These are phyloP conservation scores for Venturia aucupariae DNA, from an alignment of 2,329 filamentous ascomycete species.

Conservation along the genomic window DNA sequence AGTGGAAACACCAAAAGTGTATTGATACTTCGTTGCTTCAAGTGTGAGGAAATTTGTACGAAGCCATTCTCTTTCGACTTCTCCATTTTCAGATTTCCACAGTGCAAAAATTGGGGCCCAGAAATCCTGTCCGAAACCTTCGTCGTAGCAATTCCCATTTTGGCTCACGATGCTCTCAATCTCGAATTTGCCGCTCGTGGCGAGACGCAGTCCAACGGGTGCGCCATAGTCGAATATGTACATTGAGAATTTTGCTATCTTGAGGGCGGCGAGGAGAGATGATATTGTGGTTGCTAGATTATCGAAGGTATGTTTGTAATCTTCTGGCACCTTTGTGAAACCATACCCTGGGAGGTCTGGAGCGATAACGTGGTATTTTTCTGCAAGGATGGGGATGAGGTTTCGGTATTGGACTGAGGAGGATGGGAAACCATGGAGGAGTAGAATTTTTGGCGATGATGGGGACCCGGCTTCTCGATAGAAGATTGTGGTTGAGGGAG, in stretches of 20 bases:
- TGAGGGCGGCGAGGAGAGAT: constrained; percentile 41
- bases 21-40: constrained; percentile 33
- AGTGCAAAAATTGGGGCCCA: constrained; percentile 41
- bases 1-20: constrained; percentile 32
- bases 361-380: constrained; percentile 40
- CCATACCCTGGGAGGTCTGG: constrained; percentile 53
- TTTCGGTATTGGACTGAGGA: constrained; percentile 39
- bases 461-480: constrained; percentile 29
- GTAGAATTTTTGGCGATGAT: constrained; percentile 31
- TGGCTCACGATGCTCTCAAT: constrained; percentile 48
- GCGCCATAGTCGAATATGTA: constrained; percentile 59
- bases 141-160: constrained; percentile 53
- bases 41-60: constrained; percentile 17
- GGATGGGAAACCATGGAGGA: constrained; percentile 39
- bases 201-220: constrained; percentile 45
- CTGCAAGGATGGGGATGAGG: constrained; percentile 36
- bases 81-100: constrained; percentile 34
- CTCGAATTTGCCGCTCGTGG: constrained; percentile 38
- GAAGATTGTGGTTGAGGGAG: constrained; percentile 23
- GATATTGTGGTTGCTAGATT: constrained; percentile 40
- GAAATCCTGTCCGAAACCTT: constrained; percentile 41
- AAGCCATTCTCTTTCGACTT: constrained; percentile 19
- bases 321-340: constrained; percentile 39
- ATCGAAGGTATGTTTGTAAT: constrained; percentile 47
- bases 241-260: constrained; percentile 37